Evolutionary conservation across 2,329 filamentous ascomycete species (phyloP).

Genomic region (Aspergillus quadricinctus): DNA sequence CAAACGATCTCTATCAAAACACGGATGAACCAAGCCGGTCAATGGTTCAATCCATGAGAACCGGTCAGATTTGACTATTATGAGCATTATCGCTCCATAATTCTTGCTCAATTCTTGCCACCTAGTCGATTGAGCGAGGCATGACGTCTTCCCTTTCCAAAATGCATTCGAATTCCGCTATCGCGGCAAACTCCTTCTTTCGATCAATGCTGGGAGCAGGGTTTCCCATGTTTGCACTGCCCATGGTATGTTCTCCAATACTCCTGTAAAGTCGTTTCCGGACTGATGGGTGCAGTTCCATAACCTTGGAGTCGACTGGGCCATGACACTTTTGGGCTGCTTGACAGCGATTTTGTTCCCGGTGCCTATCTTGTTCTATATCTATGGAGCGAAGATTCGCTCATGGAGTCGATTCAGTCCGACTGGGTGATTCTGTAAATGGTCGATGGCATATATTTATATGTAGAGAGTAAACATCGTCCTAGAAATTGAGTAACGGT

Average conservation of each 20-base stretch:
- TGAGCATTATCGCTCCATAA: not conserved
- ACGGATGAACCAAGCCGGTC: too few species aligned
- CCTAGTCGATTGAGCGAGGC: not conserved
- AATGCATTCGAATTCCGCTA: slow-evolving; percentile 28
- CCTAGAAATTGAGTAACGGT: not conserved
- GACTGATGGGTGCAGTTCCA: slow-evolving; percentile 19
- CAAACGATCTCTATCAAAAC: too few species aligned
- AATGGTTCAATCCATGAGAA: not conserved
- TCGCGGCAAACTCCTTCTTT: slow-evolving; percentile 30
- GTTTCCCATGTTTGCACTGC: slow-evolving; percentile 26
- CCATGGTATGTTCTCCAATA: slow-evolving; percentile 4
- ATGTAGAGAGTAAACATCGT: not conserved
- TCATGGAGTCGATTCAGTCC: slow-evolving; percentile 36
- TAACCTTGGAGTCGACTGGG: slow-evolving; percentile 26
- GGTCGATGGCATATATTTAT: not conserved
- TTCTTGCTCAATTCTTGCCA: not conserved
- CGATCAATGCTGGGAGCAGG: slow-evolving; percentile 25
- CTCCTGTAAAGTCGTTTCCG: not conserved
- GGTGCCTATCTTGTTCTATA: slow-evolving; percentile 42
- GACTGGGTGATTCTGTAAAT: not conserved
- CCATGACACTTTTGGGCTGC: slow-evolving; percentile 26
- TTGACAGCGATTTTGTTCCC: slow-evolving; percentile 30
- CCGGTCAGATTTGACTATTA: not conserved
- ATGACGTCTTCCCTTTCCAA: not conserved
- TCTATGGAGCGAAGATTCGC: slow-evolving; percentile 39